A percentile compares a stretch with the other conserved stretches of the same genome.
Evolutionary conservation across 805 yeast species (phyloP).

Genomic region (Yarrowia sp.): DNA sequence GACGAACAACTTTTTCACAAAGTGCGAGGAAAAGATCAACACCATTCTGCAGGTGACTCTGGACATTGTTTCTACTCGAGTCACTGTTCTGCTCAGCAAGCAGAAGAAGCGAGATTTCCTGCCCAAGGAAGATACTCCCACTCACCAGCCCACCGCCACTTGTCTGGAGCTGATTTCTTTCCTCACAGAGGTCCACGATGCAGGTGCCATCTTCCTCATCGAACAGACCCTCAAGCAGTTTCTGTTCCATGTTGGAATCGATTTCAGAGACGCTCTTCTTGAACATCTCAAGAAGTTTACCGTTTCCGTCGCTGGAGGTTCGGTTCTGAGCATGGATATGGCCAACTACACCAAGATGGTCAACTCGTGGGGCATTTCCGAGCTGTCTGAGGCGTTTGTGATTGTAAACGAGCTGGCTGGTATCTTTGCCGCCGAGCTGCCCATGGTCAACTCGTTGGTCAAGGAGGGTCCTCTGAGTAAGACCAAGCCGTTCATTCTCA

Average conservation of each 20-base stretch:
- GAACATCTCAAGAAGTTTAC: constrained; percentile 71
- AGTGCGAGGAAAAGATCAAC: constrained; percentile 64
- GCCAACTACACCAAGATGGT: constrained; percentile 68
- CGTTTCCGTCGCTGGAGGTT: constrained; percentile 79
- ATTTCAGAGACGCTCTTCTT: constrained; percentile 55
- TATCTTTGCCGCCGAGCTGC: constrained; percentile 79
- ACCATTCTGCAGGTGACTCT: constrained; percentile 58
- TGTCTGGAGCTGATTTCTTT: constrained; percentile 62
- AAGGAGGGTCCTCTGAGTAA: constrained; percentile 74
- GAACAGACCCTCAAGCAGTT: constrained; percentile 50
- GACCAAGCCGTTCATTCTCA: constrained; percentile 43
- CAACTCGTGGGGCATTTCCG: constrained; percentile 63
- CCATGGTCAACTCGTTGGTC: constrained; percentile 69
- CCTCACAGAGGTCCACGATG: constrained; percentile 44
- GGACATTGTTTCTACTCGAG: constrained; percentile 50
- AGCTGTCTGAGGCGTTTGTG: constrained; percentile 59
- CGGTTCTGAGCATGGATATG: constrained; percentile 72
- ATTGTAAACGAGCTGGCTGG: constrained; percentile 79
- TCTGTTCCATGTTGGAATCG: constrained; percentile 55
- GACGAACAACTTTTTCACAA: constrained; percentile 57
- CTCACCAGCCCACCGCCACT: constrained; percentile 44
- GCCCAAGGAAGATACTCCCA: constrained; percentile 46
- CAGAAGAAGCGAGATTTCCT: constrained; percentile 75
- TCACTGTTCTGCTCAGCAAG: constrained; percentile 50
- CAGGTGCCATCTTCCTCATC: constrained; percentile 41